Evolutionary conservation across 2,329 filamentous ascomycete genomes (phyloP).

Genomic region (Fusarium incarnatum): DNA sequence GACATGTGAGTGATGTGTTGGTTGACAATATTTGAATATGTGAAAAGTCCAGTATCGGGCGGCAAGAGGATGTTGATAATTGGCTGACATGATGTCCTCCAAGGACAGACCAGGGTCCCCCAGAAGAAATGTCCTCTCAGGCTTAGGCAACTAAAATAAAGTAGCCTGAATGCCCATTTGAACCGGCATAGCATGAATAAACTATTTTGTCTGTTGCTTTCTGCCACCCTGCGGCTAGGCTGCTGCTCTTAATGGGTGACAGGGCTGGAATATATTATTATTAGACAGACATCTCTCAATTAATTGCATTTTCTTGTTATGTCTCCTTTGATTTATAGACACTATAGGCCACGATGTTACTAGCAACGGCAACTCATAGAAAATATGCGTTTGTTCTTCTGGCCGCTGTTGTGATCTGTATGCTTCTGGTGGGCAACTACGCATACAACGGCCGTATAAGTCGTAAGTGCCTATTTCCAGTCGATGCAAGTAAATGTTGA

Average conservation of each 20-base stretch:
- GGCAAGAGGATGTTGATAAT: neutral
- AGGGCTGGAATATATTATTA: constrained; percentile 6
- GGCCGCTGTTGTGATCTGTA: constrained; percentile 4
- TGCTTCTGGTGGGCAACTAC: constrained; percentile 19
- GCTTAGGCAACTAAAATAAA: too few relatives aligned
- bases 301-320: neutral
- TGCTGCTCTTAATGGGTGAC: neutral
- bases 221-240: too few relatives aligned
- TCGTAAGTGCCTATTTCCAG: constrained; percentile 3
- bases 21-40: constrained; percentile 1
- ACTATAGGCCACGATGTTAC: neutral
- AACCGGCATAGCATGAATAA: too few relatives aligned
- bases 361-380: neutral
- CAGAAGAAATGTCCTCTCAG: neutral
- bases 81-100: neutral
- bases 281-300: neutral
- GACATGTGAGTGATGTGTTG: neutral
- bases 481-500: neutral
- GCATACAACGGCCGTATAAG: constrained; percentile 15
- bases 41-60: neutral
- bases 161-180: too few relatives aligned
- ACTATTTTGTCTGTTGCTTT: neutral
- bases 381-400: constrained; percentile 17
- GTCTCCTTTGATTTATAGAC: neutral
- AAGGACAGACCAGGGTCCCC: neutral